A percentile compares a stretch with the other conserved stretches of the same genome.
Conservation (phyloP, 2,329 filamentous ascomycete genomes). For the Apiospora saccharicola region DNA sequence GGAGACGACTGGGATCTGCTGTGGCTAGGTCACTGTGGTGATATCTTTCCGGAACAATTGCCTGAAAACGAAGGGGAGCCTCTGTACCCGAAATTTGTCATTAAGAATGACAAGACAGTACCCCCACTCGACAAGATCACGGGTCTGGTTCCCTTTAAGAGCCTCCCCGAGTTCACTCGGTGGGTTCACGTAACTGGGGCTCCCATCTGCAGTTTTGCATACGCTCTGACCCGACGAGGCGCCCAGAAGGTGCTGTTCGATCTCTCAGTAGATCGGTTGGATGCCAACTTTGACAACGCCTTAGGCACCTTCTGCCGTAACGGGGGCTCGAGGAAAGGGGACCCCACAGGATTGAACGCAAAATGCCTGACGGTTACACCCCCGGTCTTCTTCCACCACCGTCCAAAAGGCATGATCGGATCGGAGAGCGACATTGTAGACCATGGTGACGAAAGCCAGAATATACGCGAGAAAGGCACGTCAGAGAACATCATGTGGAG, state of each 20-base stretch:
- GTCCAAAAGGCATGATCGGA: slow-evolving; percentile 24
- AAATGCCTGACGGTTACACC: slow-evolving; percentile 30
- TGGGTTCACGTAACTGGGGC: slow-evolving; percentile 32
- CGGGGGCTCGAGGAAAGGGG: slow-evolving; percentile 24
- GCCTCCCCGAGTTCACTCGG: slow-evolving; percentile 26
- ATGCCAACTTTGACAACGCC: slow-evolving; percentile 30
- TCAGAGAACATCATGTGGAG: slow-evolving; percentile 31
- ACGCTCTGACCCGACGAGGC: slow-evolving; percentile 28
- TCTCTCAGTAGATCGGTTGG: slow-evolving; percentile 28
- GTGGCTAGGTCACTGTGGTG: slow-evolving; percentile 49
- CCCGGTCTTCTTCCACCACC: slow-evolving; percentile 30
- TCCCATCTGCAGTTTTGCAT: slow-evolving; percentile 30
- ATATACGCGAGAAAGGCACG: slow-evolving; percentile 28
- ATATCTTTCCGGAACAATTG: slow-evolving; percentile 30
- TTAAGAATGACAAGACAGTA: slow-evolving; percentile 29
- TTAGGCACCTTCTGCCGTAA: slow-evolving; percentile 28
- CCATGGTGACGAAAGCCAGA: slow-evolving; percentile 23
- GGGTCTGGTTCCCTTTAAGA: slow-evolving; percentile 26
- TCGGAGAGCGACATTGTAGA: slow-evolving; percentile 30
- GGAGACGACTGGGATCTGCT: slow-evolving; percentile 47
- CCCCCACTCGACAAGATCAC: slow-evolving; percentile 27
- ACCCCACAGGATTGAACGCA: slow-evolving; percentile 28
- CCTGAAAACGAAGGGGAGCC: slow-evolving; percentile 27
- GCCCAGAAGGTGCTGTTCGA: slow-evolving; percentile 30
- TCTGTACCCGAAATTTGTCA: slow-evolving; percentile 28